Percentiles rank a stretch among this genome's conserved stretches.
phyloP scores from a whole-genome alignment of 2,329 filamentous ascomycete species.

The Thielaviopsis punctulata region DNA sequence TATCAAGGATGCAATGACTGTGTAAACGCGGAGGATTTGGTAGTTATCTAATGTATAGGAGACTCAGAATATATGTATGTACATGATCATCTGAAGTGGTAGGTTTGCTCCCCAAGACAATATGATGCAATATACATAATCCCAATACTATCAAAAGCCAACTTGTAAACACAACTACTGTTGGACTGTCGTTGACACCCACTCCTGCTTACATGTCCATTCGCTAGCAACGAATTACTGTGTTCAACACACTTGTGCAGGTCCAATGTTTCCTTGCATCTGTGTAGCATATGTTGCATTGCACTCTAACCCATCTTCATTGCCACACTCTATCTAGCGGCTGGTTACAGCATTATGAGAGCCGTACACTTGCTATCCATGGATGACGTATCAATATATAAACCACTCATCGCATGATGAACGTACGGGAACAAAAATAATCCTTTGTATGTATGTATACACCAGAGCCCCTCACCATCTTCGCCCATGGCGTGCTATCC shows the following conservation, averaged over 20 bases:
- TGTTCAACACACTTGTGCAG: neutral
- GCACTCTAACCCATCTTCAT: neutral
- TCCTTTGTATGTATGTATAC: too few relatives aligned
- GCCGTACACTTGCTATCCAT: neutral
- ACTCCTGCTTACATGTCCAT: neutral
- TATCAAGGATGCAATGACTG: neutral
- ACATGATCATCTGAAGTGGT: neutral
- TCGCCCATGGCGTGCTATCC: neutral
- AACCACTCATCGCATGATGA: neutral
- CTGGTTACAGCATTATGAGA: neutral
- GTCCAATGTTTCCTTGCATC: neutral
- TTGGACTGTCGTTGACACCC: neutral
- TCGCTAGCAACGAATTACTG: neutral
- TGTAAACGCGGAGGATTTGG: neutral
- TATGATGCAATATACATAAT: neutral
- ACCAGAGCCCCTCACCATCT: neutral
- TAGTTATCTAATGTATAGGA: neutral
- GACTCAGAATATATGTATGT: too few relatives aligned
- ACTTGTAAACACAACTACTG: neutral
- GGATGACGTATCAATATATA: neutral
- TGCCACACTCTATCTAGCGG: neutral
- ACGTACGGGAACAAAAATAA: neutral
- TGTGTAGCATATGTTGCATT: neutral
- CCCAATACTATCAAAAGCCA: neutral
- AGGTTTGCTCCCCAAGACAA: neutral